These are phyloP conservation scores for Aureobasidium sp. DNA, from an alignment of 2,329 filamentous ascomycete species.

Conservation along the genomic window DNA sequence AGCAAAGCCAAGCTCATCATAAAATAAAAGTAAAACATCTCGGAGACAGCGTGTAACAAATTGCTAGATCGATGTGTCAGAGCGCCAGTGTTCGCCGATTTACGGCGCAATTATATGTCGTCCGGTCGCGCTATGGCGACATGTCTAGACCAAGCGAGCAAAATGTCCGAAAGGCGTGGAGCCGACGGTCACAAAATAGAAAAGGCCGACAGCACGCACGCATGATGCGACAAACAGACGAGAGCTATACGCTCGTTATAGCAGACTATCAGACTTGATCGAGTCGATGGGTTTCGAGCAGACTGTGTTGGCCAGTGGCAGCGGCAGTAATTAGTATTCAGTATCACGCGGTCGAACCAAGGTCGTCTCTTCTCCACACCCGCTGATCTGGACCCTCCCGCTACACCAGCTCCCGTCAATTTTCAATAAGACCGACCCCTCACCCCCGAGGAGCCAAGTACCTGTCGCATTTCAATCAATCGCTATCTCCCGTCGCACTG, in stretches of 20 bases:
- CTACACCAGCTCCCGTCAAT: neutral
- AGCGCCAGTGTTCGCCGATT: neutral
- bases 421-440: neutral
- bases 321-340: neutral
- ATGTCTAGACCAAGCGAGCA: neutral
- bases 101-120: neutral
- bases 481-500: neutral
- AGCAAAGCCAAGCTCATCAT: neutral
- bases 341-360: neutral
- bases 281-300: neutral
- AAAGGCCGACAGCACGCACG: neutral
- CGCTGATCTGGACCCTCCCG: conserved; percentile 6
- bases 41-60: neutral
- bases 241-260: neutral
- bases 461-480: neutral
- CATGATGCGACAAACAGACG: neutral
- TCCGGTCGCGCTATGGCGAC: neutral
- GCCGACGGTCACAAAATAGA: conserved; percentile 2
- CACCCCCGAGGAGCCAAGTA: neutral
- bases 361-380: neutral
- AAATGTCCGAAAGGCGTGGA: conserved; percentile 6
- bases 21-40: neutral
- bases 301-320: neutral
- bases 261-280: neutral
- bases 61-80: neutral